Evolutionary conservation across 306 rosid genomes (phyloP).

Genomic region (Pueraria montana): DNA sequence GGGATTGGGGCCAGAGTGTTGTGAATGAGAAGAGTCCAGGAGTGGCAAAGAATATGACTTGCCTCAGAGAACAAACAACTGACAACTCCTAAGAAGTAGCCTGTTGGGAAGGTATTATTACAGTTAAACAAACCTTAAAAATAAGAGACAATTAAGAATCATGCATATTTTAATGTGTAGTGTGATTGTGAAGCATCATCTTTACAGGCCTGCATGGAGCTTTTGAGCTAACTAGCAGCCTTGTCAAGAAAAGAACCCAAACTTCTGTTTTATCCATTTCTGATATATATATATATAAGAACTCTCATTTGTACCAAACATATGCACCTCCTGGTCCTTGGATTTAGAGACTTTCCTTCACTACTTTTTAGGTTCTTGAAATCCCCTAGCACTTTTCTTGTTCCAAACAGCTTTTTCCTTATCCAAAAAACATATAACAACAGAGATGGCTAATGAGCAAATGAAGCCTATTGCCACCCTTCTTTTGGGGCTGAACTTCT

Average conservation of each 20-base stretch:
- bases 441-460: conserved; percentile 63
- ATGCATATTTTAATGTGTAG: conserved; percentile 60
- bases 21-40: conserved; percentile 36
- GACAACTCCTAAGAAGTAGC: conserved; percentile 24
- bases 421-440: neutral
- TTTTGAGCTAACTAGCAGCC: conserved; percentile 49
- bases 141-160: conserved; percentile 69
- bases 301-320: conserved; percentile 37
- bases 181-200: conserved; percentile 56
- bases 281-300: conserved; percentile 43
- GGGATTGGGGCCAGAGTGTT: neutral
- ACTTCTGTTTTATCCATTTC: conserved; percentile 20
- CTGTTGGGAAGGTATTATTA: conserved; percentile 50
- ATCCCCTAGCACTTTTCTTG: conserved; percentile 21
- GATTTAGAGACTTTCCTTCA: conserved; percentile 29
- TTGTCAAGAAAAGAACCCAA: conserved; percentile 80
- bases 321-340: conserved; percentile 31
- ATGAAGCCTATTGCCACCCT: conserved; percentile 75
- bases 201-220: conserved; percentile 65
- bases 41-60: conserved; percentile 66
- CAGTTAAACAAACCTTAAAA: conserved; percentile 45
- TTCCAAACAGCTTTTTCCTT: conserved; percentile 26
- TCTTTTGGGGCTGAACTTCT: conserved; percentile 80
- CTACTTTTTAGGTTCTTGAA: conserved; percentile 39
- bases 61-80: conserved; percentile 45